A percentile compares a stretch with the other conserved stretches of the same genome.
These are phyloP conservation scores for Eremothecium coryli DNA, from an alignment of 1,139 yeast species.

Conservation along the genomic window DNA sequence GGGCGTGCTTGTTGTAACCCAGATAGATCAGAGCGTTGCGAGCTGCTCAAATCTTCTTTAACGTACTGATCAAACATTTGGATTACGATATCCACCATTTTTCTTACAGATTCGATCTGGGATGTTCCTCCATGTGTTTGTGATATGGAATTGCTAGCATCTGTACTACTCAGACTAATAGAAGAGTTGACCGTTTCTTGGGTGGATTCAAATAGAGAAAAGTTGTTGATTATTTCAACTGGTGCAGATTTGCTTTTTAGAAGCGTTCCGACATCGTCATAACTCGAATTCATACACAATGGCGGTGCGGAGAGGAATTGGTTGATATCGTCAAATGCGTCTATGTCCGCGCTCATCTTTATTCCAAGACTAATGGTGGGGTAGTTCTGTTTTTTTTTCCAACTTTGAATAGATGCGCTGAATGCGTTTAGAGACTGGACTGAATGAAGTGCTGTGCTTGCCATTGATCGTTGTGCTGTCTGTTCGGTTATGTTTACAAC, in stretches of 20 bases:
- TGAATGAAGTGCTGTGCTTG: not conserved
- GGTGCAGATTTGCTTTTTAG: slow-evolving; percentile 4
- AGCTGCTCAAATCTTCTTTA: too few species aligned
- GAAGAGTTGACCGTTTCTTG: not conserved
- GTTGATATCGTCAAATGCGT: slow-evolving; percentile 1
- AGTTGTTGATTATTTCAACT: slow-evolving; percentile 2
- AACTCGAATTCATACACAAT: not conserved
- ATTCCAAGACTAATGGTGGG: not conserved
- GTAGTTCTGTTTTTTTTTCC: not conserved
- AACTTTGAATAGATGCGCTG: not conserved
- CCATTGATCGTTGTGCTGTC: not conserved
- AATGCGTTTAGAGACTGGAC: not conserved
- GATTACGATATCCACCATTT: slow-evolving; percentile 3
- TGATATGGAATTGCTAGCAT: not conserved
- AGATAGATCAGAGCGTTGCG: too few species aligned
- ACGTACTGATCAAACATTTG: slow-evolving; percentile 5
- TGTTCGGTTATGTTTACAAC: not conserved
- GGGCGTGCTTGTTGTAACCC: too few species aligned
- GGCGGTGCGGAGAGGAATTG: slow-evolving; percentile 1
- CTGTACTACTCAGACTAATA: not conserved
- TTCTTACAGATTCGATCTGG: slow-evolving; percentile 3
- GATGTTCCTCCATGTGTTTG: not conserved
- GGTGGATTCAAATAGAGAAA: not conserved
- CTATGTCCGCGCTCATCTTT: not conserved
- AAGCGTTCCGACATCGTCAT: not conserved